Evolutionary conservation across 164 flowering plant species (phyloP).

Genomic region (Piper longum): DNA sequence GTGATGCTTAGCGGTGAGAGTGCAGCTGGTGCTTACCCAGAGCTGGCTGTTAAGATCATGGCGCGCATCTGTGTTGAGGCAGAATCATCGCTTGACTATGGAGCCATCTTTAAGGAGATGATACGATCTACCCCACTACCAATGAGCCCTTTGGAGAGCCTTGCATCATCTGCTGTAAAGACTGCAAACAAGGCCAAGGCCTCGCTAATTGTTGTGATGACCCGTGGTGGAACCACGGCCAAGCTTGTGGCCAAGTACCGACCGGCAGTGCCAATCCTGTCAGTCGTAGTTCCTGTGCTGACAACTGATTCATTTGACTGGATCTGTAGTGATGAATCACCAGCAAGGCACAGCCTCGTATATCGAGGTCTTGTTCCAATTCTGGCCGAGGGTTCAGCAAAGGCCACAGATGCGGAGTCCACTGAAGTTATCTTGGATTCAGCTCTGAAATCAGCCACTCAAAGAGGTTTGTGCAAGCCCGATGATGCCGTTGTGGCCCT

Average conservation of each 20-base stretch:
- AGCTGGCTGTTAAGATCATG: constrained; percentile 73
- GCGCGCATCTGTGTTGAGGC: constrained; percentile 66
- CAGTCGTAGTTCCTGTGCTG: constrained; percentile 67
- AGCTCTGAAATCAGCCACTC: background rate
- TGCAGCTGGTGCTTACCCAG: constrained; percentile 80
- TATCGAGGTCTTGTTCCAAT: constrained; percentile 62
- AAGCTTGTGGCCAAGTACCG: constrained; percentile 78
- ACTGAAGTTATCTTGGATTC: constrained; percentile 32
- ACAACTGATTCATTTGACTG: constrained; percentile 69
- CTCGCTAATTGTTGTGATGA: constrained; percentile 54
- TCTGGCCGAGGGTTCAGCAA: constrained; percentile 73
- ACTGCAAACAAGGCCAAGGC: constrained; percentile 66
- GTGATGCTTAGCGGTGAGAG: constrained; percentile 91
- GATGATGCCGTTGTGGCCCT: background rate
- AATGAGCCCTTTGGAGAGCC: constrained; percentile 77
- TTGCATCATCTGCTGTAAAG: constrained; percentile 74
- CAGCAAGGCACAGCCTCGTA: constrained; percentile 66
- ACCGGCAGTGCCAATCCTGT: constrained; percentile 71
- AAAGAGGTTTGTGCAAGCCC: background rate
- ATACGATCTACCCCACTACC: constrained; percentile 61
- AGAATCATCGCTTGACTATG: constrained; percentile 67
- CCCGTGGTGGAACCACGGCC: constrained; percentile 73
- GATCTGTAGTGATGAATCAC: constrained; percentile 66
- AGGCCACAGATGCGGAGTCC: constrained; percentile 70
- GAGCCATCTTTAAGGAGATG: constrained; percentile 58